Evolutionary conservation across 352 stramenopile species (phyloP), one percentile per base, ranked within the genome.

Genomic region (Globisporangium irregulare): DNA sequence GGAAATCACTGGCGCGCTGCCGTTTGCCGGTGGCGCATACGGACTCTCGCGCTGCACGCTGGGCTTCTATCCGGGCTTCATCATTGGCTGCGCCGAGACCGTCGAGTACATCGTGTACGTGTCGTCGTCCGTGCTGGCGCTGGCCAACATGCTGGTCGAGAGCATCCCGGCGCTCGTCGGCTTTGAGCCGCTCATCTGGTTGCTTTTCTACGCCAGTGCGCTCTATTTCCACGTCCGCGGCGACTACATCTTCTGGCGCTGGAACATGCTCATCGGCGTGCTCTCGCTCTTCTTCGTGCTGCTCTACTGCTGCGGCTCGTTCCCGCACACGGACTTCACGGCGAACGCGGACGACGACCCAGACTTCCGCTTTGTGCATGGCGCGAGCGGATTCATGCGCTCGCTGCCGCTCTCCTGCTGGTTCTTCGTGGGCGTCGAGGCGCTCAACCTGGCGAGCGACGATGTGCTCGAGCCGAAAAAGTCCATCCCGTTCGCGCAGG

Each of bases 31-130:
- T n/a, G 75, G 75, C 24, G 72, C 73, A 14, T 81, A 79, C 58
- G 72, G 75, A 0, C 62, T 81, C 20, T 68, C 69, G 12, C 62
- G 75, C 6, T 81, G 75, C 65, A 78, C 71, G n/a, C 55, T 79
- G 3, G 75, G 75, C 20, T 75, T 76, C 59, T 79, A 69, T 32
- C n/a, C 67, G 0, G 75, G 54, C 27, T 82, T 74, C 59, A 43
- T 80, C 46, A 75, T 78, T 59, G 75, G 75, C 41, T 79, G 73
- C 61, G 58, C 59, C 32, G 75, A 82, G 62, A 43, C 70, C 10
- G 53, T 80, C 55, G 71, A 76, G 65, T 79, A 81, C 62, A 76
- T 80, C 29, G 69, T 68, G 34, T 80, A 80, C 41, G 71, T 75
- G 29, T 63, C 68, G 32, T 72, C 64, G 24, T 68, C 66, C 7